Conservation (phyloP, 2,329 filamentous ascomycete species). For the Ceratocystis variospora region DNA sequence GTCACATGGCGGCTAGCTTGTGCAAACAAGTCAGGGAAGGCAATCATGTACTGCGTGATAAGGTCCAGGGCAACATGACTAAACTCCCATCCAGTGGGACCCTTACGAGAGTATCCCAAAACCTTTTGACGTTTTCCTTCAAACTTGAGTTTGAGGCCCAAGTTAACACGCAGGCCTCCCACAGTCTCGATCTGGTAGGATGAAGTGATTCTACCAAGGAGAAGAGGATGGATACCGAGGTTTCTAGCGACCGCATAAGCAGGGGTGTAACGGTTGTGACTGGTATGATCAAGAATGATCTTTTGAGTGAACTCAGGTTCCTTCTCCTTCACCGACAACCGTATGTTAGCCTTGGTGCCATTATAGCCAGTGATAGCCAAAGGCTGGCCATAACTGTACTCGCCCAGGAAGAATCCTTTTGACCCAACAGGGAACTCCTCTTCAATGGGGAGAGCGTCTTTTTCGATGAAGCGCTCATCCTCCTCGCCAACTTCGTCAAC, state of each 20-base stretch:
- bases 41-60: conserved; percentile 77
- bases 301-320: conserved; percentile 70
- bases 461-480: conserved; percentile 86
- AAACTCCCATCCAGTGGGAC: conserved; percentile 85
- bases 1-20: conserved; percentile 75
- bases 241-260: conserved; percentile 79
- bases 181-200: conserved; percentile 72
- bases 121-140: conserved; percentile 93
- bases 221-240: conserved; percentile 68
- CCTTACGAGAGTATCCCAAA: conserved; percentile 82
- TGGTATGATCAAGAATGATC: conserved; percentile 58
- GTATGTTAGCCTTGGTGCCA: conserved; percentile 61
- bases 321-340: conserved; percentile 57
- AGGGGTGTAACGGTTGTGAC: conserved; percentile 61
- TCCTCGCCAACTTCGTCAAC: conserved; percentile 84
- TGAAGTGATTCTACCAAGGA: conserved; percentile 90
- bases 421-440: conserved; percentile 80
- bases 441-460: conserved; percentile 70
- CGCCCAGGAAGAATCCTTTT: conserved; percentile 83
- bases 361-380: conserved; percentile 67
- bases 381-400: conserved; percentile 82
- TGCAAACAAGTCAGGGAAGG: conserved; percentile 89
- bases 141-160: conserved; percentile 93
- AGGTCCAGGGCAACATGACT: conserved; percentile 70
- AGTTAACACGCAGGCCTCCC: conserved; percentile 70